Evolutionary conservation across 441 rosid species (phyloP).

Genomic region (Euphorbia schlechtendalii): DNA sequence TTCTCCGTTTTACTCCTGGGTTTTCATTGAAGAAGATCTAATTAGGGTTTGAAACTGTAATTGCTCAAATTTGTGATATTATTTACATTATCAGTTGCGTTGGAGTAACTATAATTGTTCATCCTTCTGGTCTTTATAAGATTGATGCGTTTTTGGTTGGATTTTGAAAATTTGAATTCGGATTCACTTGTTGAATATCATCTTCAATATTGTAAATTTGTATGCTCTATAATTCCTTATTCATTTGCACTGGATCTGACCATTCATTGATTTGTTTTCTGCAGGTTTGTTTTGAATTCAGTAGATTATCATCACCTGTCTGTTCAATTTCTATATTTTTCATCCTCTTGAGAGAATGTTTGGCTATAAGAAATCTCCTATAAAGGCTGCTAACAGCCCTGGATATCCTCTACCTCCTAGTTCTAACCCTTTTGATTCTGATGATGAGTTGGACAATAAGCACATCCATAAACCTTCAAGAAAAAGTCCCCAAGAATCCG

Average conservation of each 20-base stretch:
- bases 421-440: conserved; percentile 80
- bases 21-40: too few relatives aligned
- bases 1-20: too few relatives aligned
- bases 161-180: not conserved
- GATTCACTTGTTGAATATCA: too few relatives aligned
- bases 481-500: conserved; percentile 47
- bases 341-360: conserved; percentile 36
- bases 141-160: not conserved
- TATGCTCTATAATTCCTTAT: not conserved
- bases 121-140: too few relatives aligned
- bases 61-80: too few relatives aligned
- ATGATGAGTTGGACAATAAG: conserved; percentile 48
- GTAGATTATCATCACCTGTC: conserved; percentile 12
- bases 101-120: too few relatives aligned
- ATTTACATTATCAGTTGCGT: too few relatives aligned
- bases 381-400: conserved; percentile 38
- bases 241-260: too few relatives aligned
- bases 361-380: conserved; percentile 47
- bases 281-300: conserved; percentile 18
- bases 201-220: not conserved
- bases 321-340: conserved; percentile 5
- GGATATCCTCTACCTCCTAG: conserved; percentile 25
- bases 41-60: too few relatives aligned
- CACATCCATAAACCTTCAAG: conserved; percentile 37
- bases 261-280: conserved; percentile 3